Evolutionary conservation across 345 rosid species (phyloP).

Genomic region (Bruguiera parviflora): DNA sequence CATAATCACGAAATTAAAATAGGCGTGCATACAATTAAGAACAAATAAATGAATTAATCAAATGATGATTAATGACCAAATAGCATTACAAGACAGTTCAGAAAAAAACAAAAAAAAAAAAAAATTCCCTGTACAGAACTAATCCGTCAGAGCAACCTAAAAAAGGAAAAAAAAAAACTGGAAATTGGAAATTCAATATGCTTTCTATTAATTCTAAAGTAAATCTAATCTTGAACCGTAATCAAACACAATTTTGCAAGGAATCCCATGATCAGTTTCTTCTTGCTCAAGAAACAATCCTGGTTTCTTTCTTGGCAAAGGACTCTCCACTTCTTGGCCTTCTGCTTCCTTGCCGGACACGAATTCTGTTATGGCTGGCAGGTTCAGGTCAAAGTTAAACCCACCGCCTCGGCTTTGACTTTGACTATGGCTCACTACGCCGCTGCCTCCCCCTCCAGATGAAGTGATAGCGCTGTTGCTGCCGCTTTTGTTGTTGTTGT

Average conservation of each 20-base stretch:
- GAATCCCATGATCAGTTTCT: conserved; percentile 3
- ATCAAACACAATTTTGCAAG: conserved; percentile 1
- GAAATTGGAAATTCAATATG: neutral
- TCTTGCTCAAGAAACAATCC: conserved; percentile 29
- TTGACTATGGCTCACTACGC: conserved; percentile 38
- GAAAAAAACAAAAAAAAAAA: conserved; percentile 10
- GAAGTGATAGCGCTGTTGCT: conserved; percentile 9
- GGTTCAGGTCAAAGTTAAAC: conserved; percentile 64
- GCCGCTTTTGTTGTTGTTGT: neutral
- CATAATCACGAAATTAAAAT: too few species aligned
- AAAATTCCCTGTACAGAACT: conserved; percentile 34
- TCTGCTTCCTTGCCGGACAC: neutral
- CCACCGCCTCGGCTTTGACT: conserved; percentile 43
- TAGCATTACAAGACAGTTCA: too few species aligned
- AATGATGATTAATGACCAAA: conserved; percentile 21
- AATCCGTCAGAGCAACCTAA: conserved; percentile 10
- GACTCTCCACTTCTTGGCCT: conserved; percentile 60
- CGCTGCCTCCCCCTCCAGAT: conserved; percentile 18
- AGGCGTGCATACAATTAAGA: neutral
- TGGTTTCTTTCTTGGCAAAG: conserved; percentile 64
- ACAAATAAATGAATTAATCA: conserved; percentile 9
- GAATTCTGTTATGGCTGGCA: conserved; percentile 74
- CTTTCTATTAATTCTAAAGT: neutral
- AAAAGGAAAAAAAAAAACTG: neutral
- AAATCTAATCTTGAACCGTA: neutral